These are phyloP conservation scores for Lodderomyces pseudojiufengensis DNA, from an alignment of 1,139 yeast genomes.

Conservation along the genomic window DNA sequence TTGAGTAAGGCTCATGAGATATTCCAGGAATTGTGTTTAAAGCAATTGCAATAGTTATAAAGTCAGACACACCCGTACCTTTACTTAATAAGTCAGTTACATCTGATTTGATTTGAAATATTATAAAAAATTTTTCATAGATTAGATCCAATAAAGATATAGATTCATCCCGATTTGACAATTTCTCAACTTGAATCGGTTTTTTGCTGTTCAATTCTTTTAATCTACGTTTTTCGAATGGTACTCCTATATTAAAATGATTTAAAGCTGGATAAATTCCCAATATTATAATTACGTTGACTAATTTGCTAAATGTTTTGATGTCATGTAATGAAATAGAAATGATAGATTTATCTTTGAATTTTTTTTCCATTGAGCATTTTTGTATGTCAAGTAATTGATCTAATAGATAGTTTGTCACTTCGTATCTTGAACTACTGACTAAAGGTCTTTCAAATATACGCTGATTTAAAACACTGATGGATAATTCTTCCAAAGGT, in stretches of 20 bases:
- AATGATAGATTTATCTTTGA: conserved; percentile 41
- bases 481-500: conserved; percentile 21
- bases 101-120: conserved; percentile 42
- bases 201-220: conserved; percentile 30
- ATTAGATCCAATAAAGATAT: conserved; percentile 30
- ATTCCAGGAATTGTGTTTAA: conserved; percentile 43
- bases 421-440: conserved; percentile 16
- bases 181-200: conserved; percentile 19
- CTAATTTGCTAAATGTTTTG: conserved; percentile 61
- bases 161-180: conserved; percentile 16
- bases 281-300: conserved; percentile 61
- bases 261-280: conserved; percentile 69
- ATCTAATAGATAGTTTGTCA: conserved; percentile 28
- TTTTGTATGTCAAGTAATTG: conserved; percentile 35
- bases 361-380: conserved; percentile 24
- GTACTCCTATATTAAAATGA: conserved; percentile 55
- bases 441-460: conserved; percentile 5
- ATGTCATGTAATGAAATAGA: conserved; percentile 82
- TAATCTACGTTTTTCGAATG: conserved; percentile 56
- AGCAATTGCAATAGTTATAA: conserved; percentile 54
- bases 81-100: conserved; percentile 53
- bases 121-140: conserved; percentile 27
- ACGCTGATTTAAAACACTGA: conserved; percentile 16
- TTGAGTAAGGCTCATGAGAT: conserved; percentile 5
- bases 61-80: conserved; percentile 75